These are phyloP conservation scores for Ormosia semicastrata DNA, from an alignment of 306 rosid genomes.

Conservation along the genomic window DNA sequence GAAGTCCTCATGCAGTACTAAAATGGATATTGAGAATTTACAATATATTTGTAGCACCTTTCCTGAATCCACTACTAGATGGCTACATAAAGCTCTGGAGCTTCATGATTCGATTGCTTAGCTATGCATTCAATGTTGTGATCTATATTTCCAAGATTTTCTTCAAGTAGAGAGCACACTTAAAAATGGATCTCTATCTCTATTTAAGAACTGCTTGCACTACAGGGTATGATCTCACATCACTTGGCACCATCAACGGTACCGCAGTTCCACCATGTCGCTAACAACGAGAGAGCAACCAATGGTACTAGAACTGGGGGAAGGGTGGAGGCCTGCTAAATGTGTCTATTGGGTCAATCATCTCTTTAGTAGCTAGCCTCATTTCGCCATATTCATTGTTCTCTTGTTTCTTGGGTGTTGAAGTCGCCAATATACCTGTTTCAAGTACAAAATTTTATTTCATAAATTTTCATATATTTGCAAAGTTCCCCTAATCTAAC, in stretches of 20 bases:
- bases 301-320: conserved; percentile 73
- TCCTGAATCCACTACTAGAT: conserved; percentile 43
- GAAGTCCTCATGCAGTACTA: conserved; percentile 43
- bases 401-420: conserved; percentile 43
- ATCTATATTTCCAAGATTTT: conserved; percentile 34
- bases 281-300: conserved; percentile 49
- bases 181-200: neutral
- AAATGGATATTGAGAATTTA: conserved; percentile 50
- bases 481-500: neutral
- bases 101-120: conserved; percentile 16
- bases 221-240: conserved; percentile 12
- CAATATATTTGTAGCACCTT: conserved; percentile 29
- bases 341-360: conserved; percentile 49
- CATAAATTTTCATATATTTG: neutral
- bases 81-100: conserved; percentile 53
- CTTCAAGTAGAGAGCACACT: conserved; percentile 36
- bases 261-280: conserved; percentile 41
- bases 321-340: conserved; percentile 67
- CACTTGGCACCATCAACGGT: conserved; percentile 46
- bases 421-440: conserved; percentile 48
- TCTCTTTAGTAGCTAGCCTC: conserved; percentile 42
- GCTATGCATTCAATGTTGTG: conserved; percentile 28
- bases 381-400: conserved; percentile 36
- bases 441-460: neutral
- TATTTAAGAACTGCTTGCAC: neutral